These are phyloP conservation scores for Chenopodium suecicum DNA, from an alignment of 148 eudicot species.

Conservation along the genomic window DNA sequence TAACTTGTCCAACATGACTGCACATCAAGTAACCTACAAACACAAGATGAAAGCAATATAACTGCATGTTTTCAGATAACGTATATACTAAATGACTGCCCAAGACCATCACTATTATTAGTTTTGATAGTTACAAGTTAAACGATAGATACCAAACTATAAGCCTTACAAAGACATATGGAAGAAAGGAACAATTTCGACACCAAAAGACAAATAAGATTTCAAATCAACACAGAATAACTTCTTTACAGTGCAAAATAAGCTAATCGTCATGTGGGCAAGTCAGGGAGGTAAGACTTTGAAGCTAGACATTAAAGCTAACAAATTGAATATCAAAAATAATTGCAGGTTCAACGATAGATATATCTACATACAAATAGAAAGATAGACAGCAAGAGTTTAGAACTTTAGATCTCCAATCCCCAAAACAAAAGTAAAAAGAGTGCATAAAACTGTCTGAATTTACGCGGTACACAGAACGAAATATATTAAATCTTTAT, in stretches of 20 bases:
- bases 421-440: not conserved
- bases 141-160: not conserved
- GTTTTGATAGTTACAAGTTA: not conserved
- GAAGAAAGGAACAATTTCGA: not conserved
- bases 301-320: not conserved
- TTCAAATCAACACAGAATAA: not conserved
- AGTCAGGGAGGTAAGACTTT: not conserved
- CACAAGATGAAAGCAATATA: slow-evolving; percentile 3
- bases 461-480: too few species aligned
- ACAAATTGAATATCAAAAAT: not conserved
- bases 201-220: not conserved
- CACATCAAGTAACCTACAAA: slow-evolving; percentile 15
- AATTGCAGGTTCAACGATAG: not conserved
- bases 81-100: not conserved
- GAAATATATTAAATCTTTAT: too few species aligned
- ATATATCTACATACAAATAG: not conserved
- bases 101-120: not conserved
- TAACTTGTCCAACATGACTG: slow-evolving; percentile 13
- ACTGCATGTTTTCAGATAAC: not conserved
- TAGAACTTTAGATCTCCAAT: not conserved
- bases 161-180: not conserved
- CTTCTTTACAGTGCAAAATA: not conserved
- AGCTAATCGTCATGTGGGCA: not conserved
- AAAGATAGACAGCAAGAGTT: not conserved
- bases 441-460: not conserved